These are phyloP conservation scores for Aspergillus hortae DNA, from an alignment of 2,329 filamentous ascomycete genomes.

Conservation along the genomic window DNA sequence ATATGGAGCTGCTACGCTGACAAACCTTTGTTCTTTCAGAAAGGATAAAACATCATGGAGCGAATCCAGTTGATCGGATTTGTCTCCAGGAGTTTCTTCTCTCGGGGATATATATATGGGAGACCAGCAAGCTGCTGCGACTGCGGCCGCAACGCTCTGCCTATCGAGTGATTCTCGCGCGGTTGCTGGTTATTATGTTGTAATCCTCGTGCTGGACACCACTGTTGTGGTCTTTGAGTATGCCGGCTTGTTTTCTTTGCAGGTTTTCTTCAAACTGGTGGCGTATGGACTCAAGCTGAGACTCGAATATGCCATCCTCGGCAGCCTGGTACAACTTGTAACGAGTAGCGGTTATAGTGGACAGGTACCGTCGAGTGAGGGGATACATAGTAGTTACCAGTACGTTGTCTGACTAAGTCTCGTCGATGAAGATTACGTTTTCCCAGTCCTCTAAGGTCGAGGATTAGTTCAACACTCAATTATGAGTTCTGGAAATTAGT, in stretches of 20 bases:
- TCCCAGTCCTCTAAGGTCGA: too few relatives aligned
- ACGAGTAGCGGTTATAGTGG: too few relatives aligned
- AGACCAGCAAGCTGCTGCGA: constrained; percentile 45
- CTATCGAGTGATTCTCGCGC: constrained; percentile 41
- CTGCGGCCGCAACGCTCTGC: constrained; percentile 27
- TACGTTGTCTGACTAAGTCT: too few relatives aligned
- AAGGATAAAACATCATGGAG: constrained; percentile 41
- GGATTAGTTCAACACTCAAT: too few relatives aligned
- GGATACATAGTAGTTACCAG: too few relatives aligned
- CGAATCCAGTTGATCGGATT: constrained; percentile 40
- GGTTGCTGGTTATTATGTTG: constrained; percentile 45
- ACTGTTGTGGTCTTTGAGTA: constrained; percentile 40
- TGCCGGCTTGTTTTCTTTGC: constrained; percentile 39
- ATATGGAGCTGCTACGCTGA: constrained; percentile 34
- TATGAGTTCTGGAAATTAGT: too few relatives aligned
- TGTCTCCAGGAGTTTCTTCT: constrained; percentile 42
- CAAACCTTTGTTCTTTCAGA: constrained; percentile 11
- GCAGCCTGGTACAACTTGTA: constrained; percentile 10
- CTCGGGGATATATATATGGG: constrained; percentile 49
- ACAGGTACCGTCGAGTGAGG: too few relatives aligned
- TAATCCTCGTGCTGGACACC: constrained; percentile 46
- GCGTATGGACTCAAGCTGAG: constrained; percentile 49
- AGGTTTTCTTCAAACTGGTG: constrained; percentile 42
- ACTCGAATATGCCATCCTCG: constrained; percentile 44
- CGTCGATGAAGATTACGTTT: too few relatives aligned